Evolutionary conservation across 352 stramenopile species (phyloP), one percentile per base, ranked within the genome.

Genomic region (Plasmopara muralis): DNA sequence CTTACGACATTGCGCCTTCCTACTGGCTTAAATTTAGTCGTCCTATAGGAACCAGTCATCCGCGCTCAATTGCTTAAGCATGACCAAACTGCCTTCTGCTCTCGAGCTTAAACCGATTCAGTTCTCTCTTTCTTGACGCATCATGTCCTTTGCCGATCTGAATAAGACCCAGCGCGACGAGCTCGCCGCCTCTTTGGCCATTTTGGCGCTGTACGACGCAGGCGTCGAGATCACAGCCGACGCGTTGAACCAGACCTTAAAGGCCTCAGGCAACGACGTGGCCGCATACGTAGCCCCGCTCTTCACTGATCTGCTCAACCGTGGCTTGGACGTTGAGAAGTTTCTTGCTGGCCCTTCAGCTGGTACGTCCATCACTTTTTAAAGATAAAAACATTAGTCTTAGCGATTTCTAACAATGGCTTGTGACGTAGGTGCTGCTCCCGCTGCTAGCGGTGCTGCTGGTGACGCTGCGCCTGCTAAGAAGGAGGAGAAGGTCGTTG

Each of bases 61-160:
- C 47, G 55, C 60, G 31, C 31, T 44, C 45, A 47, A 68, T 64
- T 66, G 57, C 43, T 46, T 51, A 48, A 44, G 52, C 55, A 41
- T 59, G 60, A 34, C 55, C 48, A 67, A 78, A 84, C 77, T 89
- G 78, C 84, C 71, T 79, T 89, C 76, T 48, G 68, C 68, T 75
- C 61, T 55, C 59, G 57, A 83, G 80, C 80, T 91, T 91, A 89
- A 91, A 83, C 65, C 74, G 80, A 91, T 84, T 91, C 80, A 91
- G 80, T 82, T 82, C 64, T 69, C 61, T 69, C 70, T 73, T 74
- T 68, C 75, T 70, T 72, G 62, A 62, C 59, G 61, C 68, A 67
- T 66, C 76, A 92, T 89, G 78, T 82, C 76, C 63, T 88, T 92
- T 78, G 78, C 79, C 67, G 77, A 89, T 57, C 68, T 92, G 46